Evolutionary conservation across 805 yeast genomes (phyloP).

Genomic region (Maudiozyma bulderi): DNA sequence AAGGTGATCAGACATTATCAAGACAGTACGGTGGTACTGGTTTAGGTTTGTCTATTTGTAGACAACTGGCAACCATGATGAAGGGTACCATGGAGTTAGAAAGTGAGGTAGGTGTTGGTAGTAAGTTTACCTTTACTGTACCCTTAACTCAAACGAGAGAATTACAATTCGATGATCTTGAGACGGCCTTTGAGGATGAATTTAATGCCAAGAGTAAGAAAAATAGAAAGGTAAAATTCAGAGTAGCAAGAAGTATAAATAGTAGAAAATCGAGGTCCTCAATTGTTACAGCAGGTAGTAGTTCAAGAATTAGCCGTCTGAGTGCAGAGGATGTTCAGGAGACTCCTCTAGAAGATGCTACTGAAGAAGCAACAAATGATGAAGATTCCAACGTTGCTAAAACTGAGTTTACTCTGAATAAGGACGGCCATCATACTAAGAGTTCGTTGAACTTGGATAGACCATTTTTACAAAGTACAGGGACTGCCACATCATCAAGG

Average conservation of each 20-base stretch:
- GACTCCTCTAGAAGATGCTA: background rate
- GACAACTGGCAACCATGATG: slow-evolving; percentile 87
- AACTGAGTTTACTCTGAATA: background rate
- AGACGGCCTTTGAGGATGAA: slow-evolving; percentile 52
- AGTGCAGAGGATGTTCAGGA: slow-evolving; percentile 1
- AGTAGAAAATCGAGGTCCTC: slow-evolving; percentile 17
- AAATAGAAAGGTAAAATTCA: slow-evolving; percentile 37
- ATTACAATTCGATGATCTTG: slow-evolving; percentile 21
- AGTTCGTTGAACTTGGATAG: slow-evolving; percentile 21
- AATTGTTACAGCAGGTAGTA: slow-evolving; percentile 5
- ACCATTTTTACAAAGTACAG: slow-evolving; percentile 32
- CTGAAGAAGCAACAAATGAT: background rate
- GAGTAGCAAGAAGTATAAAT: slow-evolving; percentile 21
- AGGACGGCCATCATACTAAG: slow-evolving; percentile 7
- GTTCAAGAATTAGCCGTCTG: background rate
- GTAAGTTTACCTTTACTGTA: slow-evolving; percentile 71
- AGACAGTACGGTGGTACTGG: slow-evolving; percentile 95
- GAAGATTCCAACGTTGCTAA: background rate
- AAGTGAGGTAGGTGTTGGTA: slow-evolving; percentile 72
- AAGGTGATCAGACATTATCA: slow-evolving; percentile 90
- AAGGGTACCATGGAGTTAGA: slow-evolving; percentile 69
- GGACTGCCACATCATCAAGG: slow-evolving; percentile 30
- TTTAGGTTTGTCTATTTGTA: slow-evolving; percentile 78
- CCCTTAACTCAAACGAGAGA: slow-evolving; percentile 53
- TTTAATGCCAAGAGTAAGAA: slow-evolving; percentile 47